A percentile compares a stretch with the other conserved stretches of the same genome.
These are phyloP conservation scores for Aspergillus sp. DNA, from an alignment of 2,329 filamentous ascomycete genomes.

Conservation along the genomic window DNA sequence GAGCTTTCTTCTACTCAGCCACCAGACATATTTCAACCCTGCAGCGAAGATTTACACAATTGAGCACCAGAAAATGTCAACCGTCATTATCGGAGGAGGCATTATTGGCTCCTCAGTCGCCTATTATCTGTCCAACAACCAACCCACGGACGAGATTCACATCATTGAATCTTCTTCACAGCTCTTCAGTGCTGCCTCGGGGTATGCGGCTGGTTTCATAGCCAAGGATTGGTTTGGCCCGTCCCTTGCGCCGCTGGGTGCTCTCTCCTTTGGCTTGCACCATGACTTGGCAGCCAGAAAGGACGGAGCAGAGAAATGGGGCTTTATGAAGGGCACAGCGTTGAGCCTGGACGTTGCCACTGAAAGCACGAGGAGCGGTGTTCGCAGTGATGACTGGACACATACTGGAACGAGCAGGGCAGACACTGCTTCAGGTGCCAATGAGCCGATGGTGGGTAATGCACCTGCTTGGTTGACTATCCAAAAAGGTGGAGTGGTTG, in stretches of 20 bases:
- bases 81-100: constrained; percentile 60
- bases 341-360: constrained; percentile 44
- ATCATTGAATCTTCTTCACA: constrained; percentile 50
- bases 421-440: constrained; percentile 39
- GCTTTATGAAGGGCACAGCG: constrained; percentile 51
- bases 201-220: constrained; percentile 65
- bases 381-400: constrained; percentile 57
- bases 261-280: constrained; percentile 63
- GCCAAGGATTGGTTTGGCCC: constrained; percentile 64
- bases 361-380: constrained; percentile 31
- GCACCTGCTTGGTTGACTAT: constrained; percentile 54
- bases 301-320: constrained; percentile 51
- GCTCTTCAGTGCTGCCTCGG: constrained; percentile 66
- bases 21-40: neutral
- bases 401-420: constrained; percentile 56
- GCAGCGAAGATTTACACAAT: neutral
- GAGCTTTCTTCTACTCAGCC: neutral
- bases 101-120: constrained; percentile 63
- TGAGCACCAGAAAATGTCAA: constrained; percentile 39
- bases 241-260: constrained; percentile 50
- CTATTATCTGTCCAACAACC: constrained; percentile 56
- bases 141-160: constrained; percentile 40
- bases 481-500: constrained; percentile 47
- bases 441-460: constrained; percentile 25
- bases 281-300: constrained; percentile 53